Percentiles rank a stretch among this genome's conserved stretches.
These are phyloP conservation scores for Yamadazyma sp. DNA, from an alignment of 1,139 yeast genomes.

Conservation along the genomic window DNA sequence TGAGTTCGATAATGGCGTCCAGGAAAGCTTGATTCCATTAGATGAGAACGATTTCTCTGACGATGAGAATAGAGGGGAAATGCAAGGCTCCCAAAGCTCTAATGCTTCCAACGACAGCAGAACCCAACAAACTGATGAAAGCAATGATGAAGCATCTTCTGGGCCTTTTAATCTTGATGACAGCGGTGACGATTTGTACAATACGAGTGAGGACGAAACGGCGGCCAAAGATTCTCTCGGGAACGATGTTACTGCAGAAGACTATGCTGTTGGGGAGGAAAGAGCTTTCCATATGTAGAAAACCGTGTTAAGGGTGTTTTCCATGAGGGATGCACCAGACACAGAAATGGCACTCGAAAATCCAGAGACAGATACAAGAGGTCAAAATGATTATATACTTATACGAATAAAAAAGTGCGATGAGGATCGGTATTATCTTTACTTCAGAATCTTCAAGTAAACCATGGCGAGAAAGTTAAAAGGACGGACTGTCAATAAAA, in stretches of 20 bases:
- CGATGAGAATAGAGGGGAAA: constrained; percentile 14
- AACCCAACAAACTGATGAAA: constrained; percentile 13
- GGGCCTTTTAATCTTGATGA: constrained; percentile 1
- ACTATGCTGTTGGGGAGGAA: constrained; percentile 20
- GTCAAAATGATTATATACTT: background rate
- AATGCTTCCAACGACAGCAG: no score
- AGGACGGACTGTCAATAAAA: constrained; percentile 28
- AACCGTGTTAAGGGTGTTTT: no score
- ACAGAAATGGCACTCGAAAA: background rate
- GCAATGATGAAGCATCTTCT: background rate
- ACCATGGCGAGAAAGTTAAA: constrained; percentile 31
- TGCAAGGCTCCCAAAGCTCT: no score
- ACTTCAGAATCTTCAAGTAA: no score
- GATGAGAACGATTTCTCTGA: constrained; percentile 40
- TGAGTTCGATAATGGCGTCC: constrained; percentile 52
- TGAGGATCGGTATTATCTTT: constrained; percentile 5
- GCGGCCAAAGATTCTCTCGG: constrained; percentile 22
- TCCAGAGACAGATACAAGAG: no score
- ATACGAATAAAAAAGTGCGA: constrained; percentile 4
- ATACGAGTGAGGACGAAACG: constrained; percentile 6
- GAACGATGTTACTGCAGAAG: background rate
- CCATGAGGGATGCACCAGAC: background rate
- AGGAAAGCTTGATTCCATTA: constrained; percentile 28
- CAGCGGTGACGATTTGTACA: constrained; percentile 4
- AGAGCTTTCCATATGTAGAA: constrained; percentile 23